A percentile compares a stretch with the other conserved stretches of the same genome.
These are phyloP conservation scores for Penicillium capsulatum DNA, from an alignment of 2,329 filamentous ascomycete species.

Conservation along the genomic window DNA sequence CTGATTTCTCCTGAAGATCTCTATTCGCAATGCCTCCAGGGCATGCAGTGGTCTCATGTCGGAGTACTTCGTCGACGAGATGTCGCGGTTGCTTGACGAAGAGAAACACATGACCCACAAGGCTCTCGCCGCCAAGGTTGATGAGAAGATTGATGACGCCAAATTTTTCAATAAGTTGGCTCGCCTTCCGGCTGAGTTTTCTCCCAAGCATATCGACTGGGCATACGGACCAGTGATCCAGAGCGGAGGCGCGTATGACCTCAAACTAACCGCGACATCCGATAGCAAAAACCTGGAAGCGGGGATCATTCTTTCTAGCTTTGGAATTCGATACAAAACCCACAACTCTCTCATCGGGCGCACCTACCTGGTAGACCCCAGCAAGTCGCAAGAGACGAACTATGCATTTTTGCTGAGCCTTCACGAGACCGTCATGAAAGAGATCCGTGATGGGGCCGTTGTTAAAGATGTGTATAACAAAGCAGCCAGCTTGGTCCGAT, in stretches of 20 bases:
- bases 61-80: conserved; percentile 95
- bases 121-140: conserved; percentile 77
- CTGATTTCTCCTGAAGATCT: conserved; percentile 50
- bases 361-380: conserved; percentile 94
- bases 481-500: conserved; percentile 71
- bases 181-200: conserved; percentile 82
- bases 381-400: conserved; percentile 89
- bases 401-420: conserved; percentile 84
- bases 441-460: conserved; percentile 77
- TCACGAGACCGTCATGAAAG: conserved; percentile 85
- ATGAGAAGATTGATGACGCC: conserved; percentile 83
- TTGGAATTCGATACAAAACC: conserved; percentile 91
- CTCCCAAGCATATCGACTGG: conserved; percentile 88
- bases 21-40: conserved; percentile 89
- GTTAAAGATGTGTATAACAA: conserved; percentile 92
- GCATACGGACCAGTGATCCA: conserved; percentile 85
- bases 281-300: conserved; percentile 82
- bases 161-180: conserved; percentile 86
- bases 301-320: conserved; percentile 86
- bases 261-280: conserved; percentile 72
- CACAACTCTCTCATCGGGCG: conserved; percentile 90
- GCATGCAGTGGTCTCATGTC: conserved; percentile 93
- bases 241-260: conserved; percentile 91
- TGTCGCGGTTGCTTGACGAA: conserved; percentile 91
- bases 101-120: conserved; percentile 97